A percentile compares a stretch with the other conserved stretches of the same genome.
These are phyloP conservation scores for Trebouxia sp. DNA, from an alignment of 139 green algal genomes.

Conservation along the genomic window DNA sequence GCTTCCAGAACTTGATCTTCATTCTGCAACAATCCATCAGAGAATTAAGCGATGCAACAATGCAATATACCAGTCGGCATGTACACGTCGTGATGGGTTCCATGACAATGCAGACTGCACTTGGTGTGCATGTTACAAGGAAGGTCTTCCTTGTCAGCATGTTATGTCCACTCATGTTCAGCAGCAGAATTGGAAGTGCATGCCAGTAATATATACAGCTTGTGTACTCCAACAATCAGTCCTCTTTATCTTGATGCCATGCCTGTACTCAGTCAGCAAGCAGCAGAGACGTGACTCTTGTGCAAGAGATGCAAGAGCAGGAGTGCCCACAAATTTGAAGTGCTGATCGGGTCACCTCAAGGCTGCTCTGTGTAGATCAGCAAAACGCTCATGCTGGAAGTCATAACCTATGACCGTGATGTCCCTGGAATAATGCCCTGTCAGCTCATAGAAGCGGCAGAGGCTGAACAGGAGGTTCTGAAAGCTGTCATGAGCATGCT, in stretches of 20 bases:
- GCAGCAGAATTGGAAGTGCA: too few relatives aligned
- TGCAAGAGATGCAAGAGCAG: slow-evolving; percentile 11
- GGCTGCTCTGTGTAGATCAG: slow-evolving; percentile 72
- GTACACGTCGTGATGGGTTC: too few relatives aligned
- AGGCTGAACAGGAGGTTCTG: slow-evolving; percentile 94
- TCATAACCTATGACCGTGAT: slow-evolving; percentile 89
- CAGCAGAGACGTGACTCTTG: background rate
- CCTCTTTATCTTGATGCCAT: too few relatives aligned
- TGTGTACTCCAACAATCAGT: too few relatives aligned
- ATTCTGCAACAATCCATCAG: slow-evolving; percentile 24
- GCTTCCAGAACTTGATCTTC: slow-evolving; percentile 59
- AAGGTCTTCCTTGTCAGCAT: too few relatives aligned
- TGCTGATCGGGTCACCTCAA: slow-evolving; percentile 62
- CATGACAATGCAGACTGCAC: too few relatives aligned
- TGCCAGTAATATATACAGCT: too few relatives aligned
- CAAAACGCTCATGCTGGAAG: slow-evolving; percentile 83
- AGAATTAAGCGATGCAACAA: too few relatives aligned
- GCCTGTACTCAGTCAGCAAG: too few relatives aligned
- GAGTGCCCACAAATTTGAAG: slow-evolving; percentile 83
- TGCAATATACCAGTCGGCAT: too few relatives aligned
- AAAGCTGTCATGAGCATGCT: slow-evolving; percentile 87
- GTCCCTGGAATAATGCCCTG: slow-evolving; percentile 74
- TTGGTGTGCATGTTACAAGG: too few relatives aligned
- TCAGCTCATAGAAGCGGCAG: slow-evolving; percentile 80
- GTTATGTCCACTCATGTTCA: too few relatives aligned